Conservation (phyloP, 2,329 filamentous ascomycete genomes). For the Aspergillus calidoustus region DNA sequence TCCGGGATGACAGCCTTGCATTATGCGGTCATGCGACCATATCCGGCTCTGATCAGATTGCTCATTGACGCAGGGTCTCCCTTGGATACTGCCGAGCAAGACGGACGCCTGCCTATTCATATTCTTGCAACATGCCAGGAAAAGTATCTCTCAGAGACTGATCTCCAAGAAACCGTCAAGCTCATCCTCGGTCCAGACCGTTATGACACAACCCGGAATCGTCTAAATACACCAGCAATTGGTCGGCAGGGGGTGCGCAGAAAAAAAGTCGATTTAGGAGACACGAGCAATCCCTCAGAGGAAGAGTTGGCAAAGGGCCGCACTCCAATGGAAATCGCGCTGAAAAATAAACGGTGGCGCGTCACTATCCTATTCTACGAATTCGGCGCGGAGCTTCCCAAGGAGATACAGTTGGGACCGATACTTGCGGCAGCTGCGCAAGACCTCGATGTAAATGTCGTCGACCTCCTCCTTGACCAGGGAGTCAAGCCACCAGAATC, state of each 20-base stretch:
- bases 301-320: background rate
- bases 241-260: background rate
- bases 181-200: background rate
- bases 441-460: background rate
- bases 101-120: conserved; percentile 3
- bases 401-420: background rate
- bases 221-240: background rate
- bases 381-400: background rate
- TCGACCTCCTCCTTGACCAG: background rate
- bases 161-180: background rate
- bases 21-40: background rate
- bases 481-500: background rate
- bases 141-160: background rate
- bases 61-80: background rate
- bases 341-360: background rate
- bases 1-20: conserved; percentile 4
- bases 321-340: background rate
- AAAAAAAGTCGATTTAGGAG: background rate
- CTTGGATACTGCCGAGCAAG: background rate
- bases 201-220: background rate
- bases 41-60: background rate
- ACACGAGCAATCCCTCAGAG: background rate
- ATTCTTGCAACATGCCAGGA: background rate
- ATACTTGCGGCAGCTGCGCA: background rate
- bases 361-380: background rate